Base-by-base conservation (phyloP, 1,284 basidiomycete species). In the Bjerkandera adusta region DNA sequence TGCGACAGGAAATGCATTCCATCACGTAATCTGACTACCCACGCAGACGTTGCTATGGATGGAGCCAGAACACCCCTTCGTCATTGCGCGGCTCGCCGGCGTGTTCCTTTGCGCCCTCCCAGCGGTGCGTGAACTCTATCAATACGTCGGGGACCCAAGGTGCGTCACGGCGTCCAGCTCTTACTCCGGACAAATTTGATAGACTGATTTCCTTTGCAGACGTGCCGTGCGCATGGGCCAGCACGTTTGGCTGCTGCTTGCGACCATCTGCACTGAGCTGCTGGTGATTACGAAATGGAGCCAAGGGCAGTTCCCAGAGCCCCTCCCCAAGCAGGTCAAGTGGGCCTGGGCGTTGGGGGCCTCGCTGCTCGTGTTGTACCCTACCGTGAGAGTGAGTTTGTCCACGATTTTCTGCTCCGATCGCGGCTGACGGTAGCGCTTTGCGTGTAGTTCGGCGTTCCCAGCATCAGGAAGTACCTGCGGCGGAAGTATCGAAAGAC, bases 41-140 rank as follows among this genome's bases (percentile, higher is more conserved):
- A 16, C 34, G 32, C 60, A 87, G 83, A 77, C 76, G 42, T 68
- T 92, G 48, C 70, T 92, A 30, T 92, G 89, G 89, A 86, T 92
- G 80, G 87, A 91, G 57, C 89, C 89, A 24, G 84, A 89, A 60
- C 88, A 91, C 63, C 88, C 87, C 6, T 81, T 92, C 51, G 76
- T 92, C 34, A 86, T 90, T 46, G 68, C 79, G 49, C 77, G 89
- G 25, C 73, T 92, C 10, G 81, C 79, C 5, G 79, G 80, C 44
- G 80, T 91, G 46, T 92, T 92, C 62, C 68, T 91, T 3, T 92
- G 89, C 59, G 89, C 83, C 12, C 69, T 92, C 30, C 89, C 89
- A 8, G 89, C 89, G 11, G 85, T 85, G 45, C 71, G 88, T 54
- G 88, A 91, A 65, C 66, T 90, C 26, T 87, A 80, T 62, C 86